Evolutionary conservation across 495 filamentous ascomycete species (phyloP), one percentile per base, ranked within the genome.

Genomic region (Lepidopterella palustris): DNA sequence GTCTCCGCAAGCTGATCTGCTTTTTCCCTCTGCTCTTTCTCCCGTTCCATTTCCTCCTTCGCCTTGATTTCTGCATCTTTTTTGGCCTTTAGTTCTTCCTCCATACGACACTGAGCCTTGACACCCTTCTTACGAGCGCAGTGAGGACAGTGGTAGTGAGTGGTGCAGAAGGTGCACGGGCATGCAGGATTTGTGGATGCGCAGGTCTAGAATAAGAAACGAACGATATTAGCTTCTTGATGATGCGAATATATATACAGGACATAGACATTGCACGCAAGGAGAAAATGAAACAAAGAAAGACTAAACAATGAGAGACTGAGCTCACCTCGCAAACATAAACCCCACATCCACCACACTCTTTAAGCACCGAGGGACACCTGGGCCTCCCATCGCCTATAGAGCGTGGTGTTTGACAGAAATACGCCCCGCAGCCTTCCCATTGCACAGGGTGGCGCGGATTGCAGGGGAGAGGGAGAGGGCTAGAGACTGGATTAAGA

Each of bases 341-440:
- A 3, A 84, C 79, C 4, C 72, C 72, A 62, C 81, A 84, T 32
- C 70, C 73, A n/a, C 72, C 74, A 69, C 81, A 84, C 70, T 82
- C 77, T 26, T 74, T 75, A 4, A 81, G 65, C 20, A 75, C 62
- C 53, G 76, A 78, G 2, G 72, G 70, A 62, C 81, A 83, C 28
- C 76, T 69, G 39, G 76, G 74, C 3, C 80, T 74, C 29, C 76
- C 75, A 63, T 84, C 81, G 4, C 79, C 78, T 13, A 78, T 61
- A 1, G 75, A 71, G 21, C 79, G 74, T 31, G 74, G 76, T 45
- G 74, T 73, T 2, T 79, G 81, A 55, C 81, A 84, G 59, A 81
- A 80, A 65, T 81, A 82, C 3, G 79, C 77, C 48, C 80, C 79
- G 59, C 81, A 84, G 27, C 81, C 81, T 68, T 79, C 76, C 81